These are phyloP conservation scores for Rhododendron kiyosumense DNA, from an alignment of 148 eudicot species.

Conservation along the genomic window DNA sequence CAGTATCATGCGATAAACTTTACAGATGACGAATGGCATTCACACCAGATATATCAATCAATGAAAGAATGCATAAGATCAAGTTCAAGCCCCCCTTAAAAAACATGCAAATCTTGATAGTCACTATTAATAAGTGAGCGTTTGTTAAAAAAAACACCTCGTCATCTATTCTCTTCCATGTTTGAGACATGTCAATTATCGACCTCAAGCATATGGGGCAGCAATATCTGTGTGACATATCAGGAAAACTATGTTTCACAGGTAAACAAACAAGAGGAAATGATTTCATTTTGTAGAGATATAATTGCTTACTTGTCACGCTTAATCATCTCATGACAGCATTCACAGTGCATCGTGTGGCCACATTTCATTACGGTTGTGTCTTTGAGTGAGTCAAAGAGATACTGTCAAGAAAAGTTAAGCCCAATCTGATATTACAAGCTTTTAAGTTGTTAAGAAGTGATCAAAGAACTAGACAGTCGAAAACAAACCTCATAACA, in stretches of 20 bases:
- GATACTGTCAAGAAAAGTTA: slow-evolving; percentile 49
- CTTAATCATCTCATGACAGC: slow-evolving; percentile 84
- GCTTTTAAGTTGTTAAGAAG: background rate
- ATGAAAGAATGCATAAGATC: background rate
- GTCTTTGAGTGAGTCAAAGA: slow-evolving; percentile 88
- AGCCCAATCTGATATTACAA: slow-evolving; percentile 1
- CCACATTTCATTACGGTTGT: slow-evolving; percentile 90
- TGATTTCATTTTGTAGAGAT: background rate
- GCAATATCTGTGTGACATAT: slow-evolving; percentile 45
- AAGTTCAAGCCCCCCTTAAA: background rate
- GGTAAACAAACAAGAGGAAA: background rate
- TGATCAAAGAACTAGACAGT: slow-evolving; percentile 5
- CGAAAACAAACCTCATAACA: slow-evolving; percentile 69
- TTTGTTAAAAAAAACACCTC: slow-evolving; percentile 42
- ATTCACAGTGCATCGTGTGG: slow-evolving; percentile 91
- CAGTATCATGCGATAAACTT: background rate
- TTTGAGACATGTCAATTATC: slow-evolving; percentile 70
- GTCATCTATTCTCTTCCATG: slow-evolving; percentile 83
- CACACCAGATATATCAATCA: background rate
- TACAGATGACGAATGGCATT: background rate
- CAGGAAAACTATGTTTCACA: background rate
- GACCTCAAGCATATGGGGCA: slow-evolving; percentile 95
- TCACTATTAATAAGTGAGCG: background rate
- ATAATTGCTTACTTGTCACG: slow-evolving; percentile 67
- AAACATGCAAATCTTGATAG: background rate